phyloP scores from a whole-genome alignment of 108 stramenopile species.

The Skeletonema grethae region DNA sequence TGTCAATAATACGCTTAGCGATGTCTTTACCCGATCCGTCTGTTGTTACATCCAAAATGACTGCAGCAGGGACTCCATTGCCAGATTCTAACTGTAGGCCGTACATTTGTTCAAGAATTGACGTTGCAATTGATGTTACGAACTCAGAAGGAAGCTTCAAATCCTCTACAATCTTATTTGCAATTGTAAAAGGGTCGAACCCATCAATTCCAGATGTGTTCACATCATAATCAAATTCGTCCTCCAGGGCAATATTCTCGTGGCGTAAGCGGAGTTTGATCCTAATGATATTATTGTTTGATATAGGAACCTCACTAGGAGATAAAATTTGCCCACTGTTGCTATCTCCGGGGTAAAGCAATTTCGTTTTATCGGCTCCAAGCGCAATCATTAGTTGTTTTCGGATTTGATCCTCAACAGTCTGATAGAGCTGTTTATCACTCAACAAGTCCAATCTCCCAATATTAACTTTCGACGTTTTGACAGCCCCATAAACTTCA shows the following conservation, averaged over 20 bases:
- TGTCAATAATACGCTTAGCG: slow-evolving; percentile 18
- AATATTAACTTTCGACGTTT: slow-evolving; percentile 67
- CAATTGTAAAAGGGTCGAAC: slow-evolving; percentile 55
- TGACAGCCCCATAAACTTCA: slow-evolving; percentile 72
- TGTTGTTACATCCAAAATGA: slow-evolving; percentile 28
- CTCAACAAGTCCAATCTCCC: slow-evolving; percentile 65
- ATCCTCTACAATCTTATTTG: slow-evolving; percentile 57
- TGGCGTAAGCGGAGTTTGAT: slow-evolving; percentile 51
- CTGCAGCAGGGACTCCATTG: slow-evolving; percentile 33
- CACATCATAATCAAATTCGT: slow-evolving; percentile 67
- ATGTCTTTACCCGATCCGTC: slow-evolving; percentile 29
- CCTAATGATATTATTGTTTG: slow-evolving; percentile 1
- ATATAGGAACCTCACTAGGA: not conserved
- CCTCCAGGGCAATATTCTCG: slow-evolving; percentile 35
- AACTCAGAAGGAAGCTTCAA: slow-evolving; percentile 73
- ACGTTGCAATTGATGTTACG: slow-evolving; percentile 52
- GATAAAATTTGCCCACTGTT: not conserved
- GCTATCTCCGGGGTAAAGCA: slow-evolving; percentile 7
- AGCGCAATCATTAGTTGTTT: slow-evolving; percentile 50
- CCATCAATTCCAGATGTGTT: slow-evolving; percentile 48
- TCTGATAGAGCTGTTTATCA: slow-evolving; percentile 41
- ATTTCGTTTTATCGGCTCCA: slow-evolving; percentile 20
- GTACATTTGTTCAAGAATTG: slow-evolving; percentile 72
- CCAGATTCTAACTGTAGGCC: slow-evolving; percentile 31
- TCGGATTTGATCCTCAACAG: slow-evolving; percentile 59